Evolutionary conservation across 2,329 filamentous ascomycete species (phyloP), one percentile per base, ranked within the genome.

Genomic region (Nigrospora oryzae): DNA sequence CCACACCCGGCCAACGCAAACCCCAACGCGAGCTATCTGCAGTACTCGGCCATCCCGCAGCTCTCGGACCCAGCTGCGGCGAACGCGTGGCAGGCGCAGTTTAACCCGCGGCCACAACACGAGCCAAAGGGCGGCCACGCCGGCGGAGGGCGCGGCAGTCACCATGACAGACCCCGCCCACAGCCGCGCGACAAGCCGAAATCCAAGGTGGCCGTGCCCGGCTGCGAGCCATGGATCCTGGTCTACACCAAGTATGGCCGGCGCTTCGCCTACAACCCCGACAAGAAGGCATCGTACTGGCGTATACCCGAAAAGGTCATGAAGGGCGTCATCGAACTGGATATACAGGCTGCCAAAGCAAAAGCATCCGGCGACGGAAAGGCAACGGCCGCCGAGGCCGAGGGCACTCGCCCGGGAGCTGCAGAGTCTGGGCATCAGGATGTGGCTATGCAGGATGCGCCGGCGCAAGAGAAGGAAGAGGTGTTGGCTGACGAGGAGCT

Each of bases 201-300:
- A 64, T 82, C 83, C 28, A 90, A 87, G 60, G 77, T 86, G 45
- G 60, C 74, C 6, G 93, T 98, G 38, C 89, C 89, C 0, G 84
- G 84, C 3, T 86, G 81, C 55, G 83, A 86, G 54, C 86, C 89
- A 14, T 98, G 93, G 93, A 67, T 95, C 0, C 70, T 98, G 4
- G 88, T 98, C n/a, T 87, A 85, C 60, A 98, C 93, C 1, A 96
- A 89, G 60, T 81, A 91, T 50, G 87, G 88, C 17, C 76, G 93
- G 46, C 79, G 90, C 43, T 98, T 98, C 59, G 89, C 90, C 3
- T 87, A 95, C 68, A 95, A 98, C 54, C 79, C 83, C 0, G 76
- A 77, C 44, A 95, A 91, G 52, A 86, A 91, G 34, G 77, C 89
- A 53, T 97, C 90, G 63, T 89, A 89, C 63, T 98, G 94, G 93